Base-by-base conservation (phyloP, 2,329 filamentous ascomycete species). In the Torrubiella hemipterigena region DNA sequence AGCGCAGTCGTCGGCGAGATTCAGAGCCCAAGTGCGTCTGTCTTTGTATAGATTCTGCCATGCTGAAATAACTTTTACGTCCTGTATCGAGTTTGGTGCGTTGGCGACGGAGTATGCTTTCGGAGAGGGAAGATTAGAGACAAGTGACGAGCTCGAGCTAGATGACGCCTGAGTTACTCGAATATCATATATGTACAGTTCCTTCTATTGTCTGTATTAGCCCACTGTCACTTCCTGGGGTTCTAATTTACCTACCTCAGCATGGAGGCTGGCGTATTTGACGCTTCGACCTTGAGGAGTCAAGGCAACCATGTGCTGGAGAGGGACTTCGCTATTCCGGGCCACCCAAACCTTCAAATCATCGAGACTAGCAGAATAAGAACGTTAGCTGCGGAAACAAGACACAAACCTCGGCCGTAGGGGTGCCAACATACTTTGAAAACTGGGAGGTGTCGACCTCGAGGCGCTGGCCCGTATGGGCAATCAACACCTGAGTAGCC, bases 131-230 rank as follows among this genome's bases (percentile, higher is more conserved):
- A 63, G 45, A 34, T 74, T 66, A 45, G 59, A 56, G 38, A 65
- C 51, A 32, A 64, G 52, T 13, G 56, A 56, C 13, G 61, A 54
- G 6, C 61, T 48, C 28, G 56, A 51, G 22, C 55, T 57, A 7
- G 66, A 46, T 31, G 69, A 62, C 29, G 67, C 58, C 30, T 73
- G 68, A 41, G 80, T 75, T 45, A 80, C 74, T 43, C 78, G 76
- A 39, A 86, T 81, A 55, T 95, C 86, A 57, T 93, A 98, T 31
- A 96, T 74, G 52, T 82, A 96, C 35, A 98, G 77, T 52, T 96
- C 86, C 42, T 75, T 82, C 80, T 93, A 23, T 20, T 13, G 21
- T 30, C 19, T 12, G n/a, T 33, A 35, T 39, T 28, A 7, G 18
- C 11, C n/a, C 18, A 41, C 30, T 21, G n/a, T 31, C 24, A 16